Evolutionary conservation across 768 basidiomycete genomes (phyloP).

Genomic region (Podaxis sp.): DNA sequence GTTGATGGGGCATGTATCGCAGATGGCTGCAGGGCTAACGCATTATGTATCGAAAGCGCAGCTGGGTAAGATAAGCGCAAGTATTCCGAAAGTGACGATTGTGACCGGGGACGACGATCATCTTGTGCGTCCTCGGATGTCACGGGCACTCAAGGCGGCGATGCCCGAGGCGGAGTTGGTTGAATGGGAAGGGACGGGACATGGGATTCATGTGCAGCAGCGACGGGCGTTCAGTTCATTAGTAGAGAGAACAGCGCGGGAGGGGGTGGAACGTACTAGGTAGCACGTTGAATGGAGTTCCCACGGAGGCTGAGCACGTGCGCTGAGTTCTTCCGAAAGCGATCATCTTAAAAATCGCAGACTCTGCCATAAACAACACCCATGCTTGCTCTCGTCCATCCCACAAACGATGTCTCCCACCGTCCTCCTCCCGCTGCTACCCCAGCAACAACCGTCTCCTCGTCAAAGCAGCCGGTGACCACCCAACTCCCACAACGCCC

Average conservation of each 20-base stretch:
- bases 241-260: slow-evolving; percentile 53
- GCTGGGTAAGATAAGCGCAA: slow-evolving; percentile 45
- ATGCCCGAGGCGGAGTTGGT: slow-evolving; percentile 64
- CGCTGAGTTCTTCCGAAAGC: neutral
- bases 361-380: neutral
- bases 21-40: slow-evolving; percentile 66
- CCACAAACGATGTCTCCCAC: slow-evolving; percentile 21
- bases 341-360: neutral
- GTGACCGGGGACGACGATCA: slow-evolving; percentile 70
- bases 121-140: slow-evolving; percentile 52
- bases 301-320: slow-evolving; percentile 5
- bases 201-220: slow-evolving; percentile 55
- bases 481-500: slow-evolving; percentile 12
- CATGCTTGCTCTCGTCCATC: slow-evolving; percentile 54
- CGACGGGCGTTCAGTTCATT: slow-evolving; percentile 50
- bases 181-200: slow-evolving; percentile 63
- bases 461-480: slow-evolving; percentile 9
- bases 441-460: neutral
- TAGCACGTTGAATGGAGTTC: slow-evolving; percentile 6
- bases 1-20: slow-evolving; percentile 62
- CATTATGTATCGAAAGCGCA: slow-evolving; percentile 54
- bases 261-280: slow-evolving; percentile 36
- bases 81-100: slow-evolving; percentile 64
- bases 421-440: neutral
- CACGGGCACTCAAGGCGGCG: slow-evolving; percentile 44